Base-by-base conservation (phyloP, 768 basidiomycete genomes). In the Tremella mesenterica region DNA sequence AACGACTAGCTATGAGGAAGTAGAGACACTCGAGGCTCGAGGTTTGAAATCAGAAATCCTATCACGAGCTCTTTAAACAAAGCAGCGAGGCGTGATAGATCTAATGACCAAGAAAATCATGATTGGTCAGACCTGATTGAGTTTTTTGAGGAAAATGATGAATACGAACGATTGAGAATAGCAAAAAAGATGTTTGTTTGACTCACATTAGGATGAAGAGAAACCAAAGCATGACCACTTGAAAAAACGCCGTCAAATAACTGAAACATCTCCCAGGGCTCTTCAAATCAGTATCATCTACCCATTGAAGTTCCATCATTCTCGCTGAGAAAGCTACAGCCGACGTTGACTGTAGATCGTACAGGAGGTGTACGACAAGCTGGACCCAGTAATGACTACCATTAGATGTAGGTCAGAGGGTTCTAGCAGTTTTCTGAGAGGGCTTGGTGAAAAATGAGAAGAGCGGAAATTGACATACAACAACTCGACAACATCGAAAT, bases 11-110 rank as follows among this genome's bases (percentile, higher is more conserved):
- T n/a, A n/a, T n/a, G n/a, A n/a, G n/a, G 10, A 36, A 18, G n/a
- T 18, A 12, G n/a, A 36, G 10, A 36, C 10, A 12, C 34, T 12
- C 34, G 34, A 36, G 12, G 18, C 18, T 36, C 34, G 12, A 12
- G 12, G 34, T 36, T 18, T 36, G 34, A 36, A 36, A 18, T 12
- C 12, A 36, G 34, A 36, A 12, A 85, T 50, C 60, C 92, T 92
- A 95, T 83, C 47, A 87, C 57, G 79, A 81, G 73, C 96, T 97
- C 51, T 88, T 75, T 26, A 82, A 72, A 89, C 90, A 96, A 68
- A 90, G 88, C 13, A 86, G 60, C 8, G 79, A 76, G 16, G 96
- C 82, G 75, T 93, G 91, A 4, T 86, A 67, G 27, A 96, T 77
- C 0, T 90, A 95, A 0, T 87, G 84, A n/a, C n/a, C n/a, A n/a